Evolutionary conservation across 768 basidiomycete genomes (phyloP), one percentile per base, ranked within the genome.

Genomic region (Auricularia auricula-judae): DNA sequence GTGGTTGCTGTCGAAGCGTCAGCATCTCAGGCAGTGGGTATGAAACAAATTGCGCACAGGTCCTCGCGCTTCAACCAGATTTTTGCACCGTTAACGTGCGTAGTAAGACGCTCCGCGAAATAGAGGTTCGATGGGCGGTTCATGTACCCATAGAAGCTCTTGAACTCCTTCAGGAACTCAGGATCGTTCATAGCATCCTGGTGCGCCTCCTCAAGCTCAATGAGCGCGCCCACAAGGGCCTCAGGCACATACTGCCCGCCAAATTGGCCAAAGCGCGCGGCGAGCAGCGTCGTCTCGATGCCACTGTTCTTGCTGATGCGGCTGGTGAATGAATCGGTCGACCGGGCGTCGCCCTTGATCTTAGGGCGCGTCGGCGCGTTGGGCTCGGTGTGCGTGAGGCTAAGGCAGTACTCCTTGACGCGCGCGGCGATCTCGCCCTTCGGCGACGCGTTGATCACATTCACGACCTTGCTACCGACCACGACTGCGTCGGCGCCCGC

Each of bases 21-120:
- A 60, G 29, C 29, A 29, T 29, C 29, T 1, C 29, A 29, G 29
- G 29, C 29, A 63, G 43, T 39, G 4, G 53, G 35, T 21, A 23
- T 34, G 34, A 34, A 60, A 14, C 36, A 16, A 51, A 51, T 61
- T 29, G 73, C 88, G 67, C 67, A 89, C 88, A 96, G 72, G 70
- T 96, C 93, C 76, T 95, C 96, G 58, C 94, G 86, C 80, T 99
- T 99, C 70, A 99, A 77, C 97, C 97, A 99, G 69, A 99, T 97
- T 65, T 85, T 91, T 11, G 97, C 96, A 29, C 97, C 97, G 23
- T 92, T 93, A 10, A 87, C 90, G 70, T 92, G 81, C 69, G 91
- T 87, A 1, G 94, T 97, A 65, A 99, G 78, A 64, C 92, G 86
- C 73, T 94, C 88, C 0, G 97, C 95, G 71, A 91, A 80, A 77